Percentiles rank a stretch among this genome's conserved stretches.
Evolutionary conservation across 2,329 filamentous ascomycete genomes (phyloP).

Genomic region (Emmonsia crescens): DNA sequence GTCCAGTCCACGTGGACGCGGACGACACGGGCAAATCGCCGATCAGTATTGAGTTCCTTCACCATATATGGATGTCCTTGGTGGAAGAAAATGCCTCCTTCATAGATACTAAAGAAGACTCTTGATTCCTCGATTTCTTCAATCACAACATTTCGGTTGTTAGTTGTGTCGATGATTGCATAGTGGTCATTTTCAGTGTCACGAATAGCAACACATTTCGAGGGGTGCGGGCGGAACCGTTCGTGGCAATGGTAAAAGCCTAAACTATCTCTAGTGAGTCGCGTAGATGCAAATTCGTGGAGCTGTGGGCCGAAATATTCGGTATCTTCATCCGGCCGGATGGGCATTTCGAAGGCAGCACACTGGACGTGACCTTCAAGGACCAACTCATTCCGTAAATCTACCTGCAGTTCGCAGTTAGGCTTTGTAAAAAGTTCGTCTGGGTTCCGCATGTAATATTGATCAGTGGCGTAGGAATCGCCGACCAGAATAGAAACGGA

Average conservation of each 20-base stretch:
- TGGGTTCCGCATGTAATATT: constrained; percentile 95
- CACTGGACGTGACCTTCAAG: constrained; percentile 92
- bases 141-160: constrained; percentile 64
- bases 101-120: constrained; percentile 93
- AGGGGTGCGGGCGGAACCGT: constrained; percentile 75
- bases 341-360: constrained; percentile 88
- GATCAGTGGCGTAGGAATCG: constrained; percentile 81
- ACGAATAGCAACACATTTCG: constrained; percentile 72
- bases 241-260: constrained; percentile 88
- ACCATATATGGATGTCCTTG: constrained; percentile 91
- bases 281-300: constrained; percentile 57
- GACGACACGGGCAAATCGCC: constrained; percentile 75
- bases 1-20: constrained; percentile 90
- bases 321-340: constrained; percentile 63
- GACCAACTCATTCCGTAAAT: constrained; percentile 83
- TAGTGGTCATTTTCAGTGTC: constrained; percentile 89
- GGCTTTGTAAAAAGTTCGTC: constrained; percentile 84
- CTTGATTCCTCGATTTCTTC: constrained; percentile 93
- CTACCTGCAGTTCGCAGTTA: constrained; percentile 79
- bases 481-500: constrained; percentile 83
- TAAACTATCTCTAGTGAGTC: constrained; percentile 60
- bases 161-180: constrained; percentile 75
- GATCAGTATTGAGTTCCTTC: constrained; percentile 72
- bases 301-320: constrained; percentile 71
- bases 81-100: constrained; percentile 92